Percentiles rank a stretch among this genome's conserved stretches.
Conservation (phyloP, 192 early-diverging fungal genomes). For the Backusella tarrabulga region DNA sequence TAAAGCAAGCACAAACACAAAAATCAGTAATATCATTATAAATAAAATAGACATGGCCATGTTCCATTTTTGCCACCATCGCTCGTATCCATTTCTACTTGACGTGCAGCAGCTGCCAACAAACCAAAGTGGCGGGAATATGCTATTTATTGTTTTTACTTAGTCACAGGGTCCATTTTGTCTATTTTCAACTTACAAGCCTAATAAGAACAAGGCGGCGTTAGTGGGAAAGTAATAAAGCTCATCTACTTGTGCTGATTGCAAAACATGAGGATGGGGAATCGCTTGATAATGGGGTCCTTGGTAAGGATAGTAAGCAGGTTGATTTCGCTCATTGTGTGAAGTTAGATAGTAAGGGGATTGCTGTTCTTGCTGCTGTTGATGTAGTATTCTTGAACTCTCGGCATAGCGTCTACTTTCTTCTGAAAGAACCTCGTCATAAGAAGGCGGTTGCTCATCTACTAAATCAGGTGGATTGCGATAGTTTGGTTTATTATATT, state of each 20-base stretch:
- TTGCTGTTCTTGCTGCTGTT: neutral
- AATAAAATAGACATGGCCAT: slow-evolving; percentile 3
- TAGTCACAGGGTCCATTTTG: neutral
- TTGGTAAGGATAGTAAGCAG: neutral
- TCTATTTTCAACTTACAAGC: neutral
- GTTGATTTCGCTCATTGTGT: neutral
- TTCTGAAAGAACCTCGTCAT: neutral
- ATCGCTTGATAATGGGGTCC: neutral
- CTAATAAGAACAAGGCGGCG: slow-evolving; percentile 9
- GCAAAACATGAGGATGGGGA: neutral
- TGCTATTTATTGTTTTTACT: neutral
- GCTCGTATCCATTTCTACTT: neutral
- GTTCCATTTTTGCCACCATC: neutral
- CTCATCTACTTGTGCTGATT: neutral
- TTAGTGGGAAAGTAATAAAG: neutral
- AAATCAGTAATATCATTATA: slow-evolving; percentile 6
- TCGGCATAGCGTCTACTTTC: neutral
- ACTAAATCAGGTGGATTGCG: neutral
- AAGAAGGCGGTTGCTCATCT: neutral
- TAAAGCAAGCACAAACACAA: neutral
- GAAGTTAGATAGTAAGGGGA: neutral
- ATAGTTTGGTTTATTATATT: neutral
- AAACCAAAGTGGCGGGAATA: slow-evolving; percentile 10
- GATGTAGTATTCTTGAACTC: neutral
- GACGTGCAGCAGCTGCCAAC: neutral